Evolutionary conservation across 257 asterid species (phyloP).

Genomic region (Solanum paucissectum): DNA sequence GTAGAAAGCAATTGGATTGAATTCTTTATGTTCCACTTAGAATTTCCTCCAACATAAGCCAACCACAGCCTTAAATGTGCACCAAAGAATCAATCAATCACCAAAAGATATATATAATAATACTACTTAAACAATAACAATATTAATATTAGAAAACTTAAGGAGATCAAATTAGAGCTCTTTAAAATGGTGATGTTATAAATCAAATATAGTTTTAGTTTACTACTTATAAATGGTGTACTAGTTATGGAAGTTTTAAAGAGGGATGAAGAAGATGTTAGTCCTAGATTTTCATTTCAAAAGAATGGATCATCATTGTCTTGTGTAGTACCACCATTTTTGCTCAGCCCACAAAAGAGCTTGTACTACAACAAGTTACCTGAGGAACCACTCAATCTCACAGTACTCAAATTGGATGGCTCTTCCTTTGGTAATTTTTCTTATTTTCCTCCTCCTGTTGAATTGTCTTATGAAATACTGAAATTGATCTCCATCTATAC

Average conservation of each 20-base stretch:
- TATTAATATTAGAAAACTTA: neutral
- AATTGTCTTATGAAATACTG: neutral
- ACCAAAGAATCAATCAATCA: conserved; percentile 12
- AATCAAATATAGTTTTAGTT: neutral
- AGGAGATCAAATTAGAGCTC: neutral
- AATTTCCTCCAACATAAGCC: conserved; percentile 7
- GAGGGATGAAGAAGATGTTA: neutral
- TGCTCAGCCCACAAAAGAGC: conserved; percentile 16
- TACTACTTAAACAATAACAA: neutral
- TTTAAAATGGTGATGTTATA: neutral
- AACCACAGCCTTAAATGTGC: conserved; percentile 12
- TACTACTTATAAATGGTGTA: neutral
- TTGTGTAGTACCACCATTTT: neutral
- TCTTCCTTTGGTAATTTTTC: conserved; percentile 47
- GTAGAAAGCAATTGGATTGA: conserved; percentile 2
- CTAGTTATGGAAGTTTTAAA: conserved; percentile 4
- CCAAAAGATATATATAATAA: neutral
- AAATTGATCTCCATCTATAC: neutral
- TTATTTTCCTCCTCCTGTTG: neutral
- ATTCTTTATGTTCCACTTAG: neutral
- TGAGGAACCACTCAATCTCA: conserved; percentile 45
- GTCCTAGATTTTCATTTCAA: conserved; percentile 4
- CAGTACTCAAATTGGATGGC: conserved; percentile 69
- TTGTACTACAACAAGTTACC: conserved; percentile 42
- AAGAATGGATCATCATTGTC: conserved; percentile 13